These are phyloP conservation scores for Thyridium curvatum DNA, from an alignment of 2,329 filamentous ascomycete genomes.

Conservation along the genomic window DNA sequence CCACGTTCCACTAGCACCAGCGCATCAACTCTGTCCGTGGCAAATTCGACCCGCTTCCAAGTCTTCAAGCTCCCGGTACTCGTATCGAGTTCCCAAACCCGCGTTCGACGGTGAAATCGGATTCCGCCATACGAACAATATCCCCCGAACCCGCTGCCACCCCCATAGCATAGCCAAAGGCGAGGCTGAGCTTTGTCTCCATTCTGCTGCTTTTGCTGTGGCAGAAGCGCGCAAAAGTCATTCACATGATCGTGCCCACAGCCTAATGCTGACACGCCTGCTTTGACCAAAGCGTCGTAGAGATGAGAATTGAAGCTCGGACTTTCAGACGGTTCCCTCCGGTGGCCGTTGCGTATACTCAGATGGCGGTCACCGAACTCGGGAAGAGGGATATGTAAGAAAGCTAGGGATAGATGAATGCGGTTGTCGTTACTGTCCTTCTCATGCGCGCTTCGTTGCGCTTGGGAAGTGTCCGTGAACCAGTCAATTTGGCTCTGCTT, in stretches of 20 bases:
- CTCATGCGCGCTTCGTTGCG: conserved; percentile 13
- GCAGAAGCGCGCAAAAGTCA: conserved; percentile 23
- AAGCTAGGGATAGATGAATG: conserved; percentile 18
- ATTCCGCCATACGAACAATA: conserved; percentile 20
- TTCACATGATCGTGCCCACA: conserved; percentile 25
- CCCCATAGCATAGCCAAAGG: conserved; percentile 22
- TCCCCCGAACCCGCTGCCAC: conserved; percentile 20
- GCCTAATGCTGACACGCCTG: conserved; percentile 18
- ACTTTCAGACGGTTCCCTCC: conserved; percentile 19
- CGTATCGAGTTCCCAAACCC: conserved; percentile 21
- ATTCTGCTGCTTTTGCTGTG: too few relatives aligned
- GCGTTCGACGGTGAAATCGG: conserved; percentile 18
- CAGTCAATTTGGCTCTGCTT: conserved; percentile 22
- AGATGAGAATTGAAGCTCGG: conserved; percentile 21
- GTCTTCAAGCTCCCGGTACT: conserved; percentile 14
- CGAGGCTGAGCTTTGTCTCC: conserved; percentile 11
- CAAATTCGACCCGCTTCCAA: conserved; percentile 24
- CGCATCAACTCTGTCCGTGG: too few relatives aligned
- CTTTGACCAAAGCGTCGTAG: conserved; percentile 20
- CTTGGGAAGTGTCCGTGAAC: conserved; percentile 18
- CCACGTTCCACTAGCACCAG: too few relatives aligned
- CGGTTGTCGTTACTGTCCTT: conserved; percentile 5
- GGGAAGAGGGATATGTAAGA: conserved; percentile 19
- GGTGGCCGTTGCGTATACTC: conserved; percentile 15
- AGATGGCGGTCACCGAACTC: conserved; percentile 18